Percentiles rank a stretch among this genome's conserved stretches.
Evolutionary conservation across 495 filamentous ascomycete species (phyloP).

Genomic region (Aspergillus nidulans): DNA sequence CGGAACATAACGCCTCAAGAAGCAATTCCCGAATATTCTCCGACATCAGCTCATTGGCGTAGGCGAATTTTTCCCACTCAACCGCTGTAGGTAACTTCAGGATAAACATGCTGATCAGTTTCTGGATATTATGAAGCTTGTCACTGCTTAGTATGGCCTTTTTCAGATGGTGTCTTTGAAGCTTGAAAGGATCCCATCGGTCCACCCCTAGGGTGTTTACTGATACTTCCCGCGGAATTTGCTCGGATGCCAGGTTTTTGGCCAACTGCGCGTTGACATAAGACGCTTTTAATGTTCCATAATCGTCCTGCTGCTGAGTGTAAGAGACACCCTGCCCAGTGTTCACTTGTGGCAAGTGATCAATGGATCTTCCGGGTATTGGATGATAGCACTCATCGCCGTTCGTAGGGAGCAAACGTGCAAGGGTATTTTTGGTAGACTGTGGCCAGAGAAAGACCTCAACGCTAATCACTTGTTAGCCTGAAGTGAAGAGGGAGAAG

Average conservation of each 20-base stretch:
- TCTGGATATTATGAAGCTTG: not conserved
- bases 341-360: not conserved
- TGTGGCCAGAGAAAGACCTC: not conserved
- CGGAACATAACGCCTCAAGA: not conserved
- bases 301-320: not conserved
- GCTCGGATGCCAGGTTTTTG: not conserved
- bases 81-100: not conserved
- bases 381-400: not conserved
- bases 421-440: not conserved
- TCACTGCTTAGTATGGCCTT: not conserved
- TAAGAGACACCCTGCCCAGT: not conserved
- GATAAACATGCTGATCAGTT: not conserved
- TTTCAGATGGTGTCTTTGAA: not conserved
- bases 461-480: not conserved
- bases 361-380: not conserved
- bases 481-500: not conserved
- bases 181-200: not conserved
- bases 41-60: not conserved
- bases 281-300: not conserved
- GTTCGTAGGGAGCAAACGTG: not conserved
- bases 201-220: not conserved
- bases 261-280: not conserved
- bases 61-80: not conserved
- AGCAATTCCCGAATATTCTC: not conserved
- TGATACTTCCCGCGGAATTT: not conserved